Base-by-base conservation (phyloP, 1,139 yeast species). In the Diutina catenulata region DNA sequence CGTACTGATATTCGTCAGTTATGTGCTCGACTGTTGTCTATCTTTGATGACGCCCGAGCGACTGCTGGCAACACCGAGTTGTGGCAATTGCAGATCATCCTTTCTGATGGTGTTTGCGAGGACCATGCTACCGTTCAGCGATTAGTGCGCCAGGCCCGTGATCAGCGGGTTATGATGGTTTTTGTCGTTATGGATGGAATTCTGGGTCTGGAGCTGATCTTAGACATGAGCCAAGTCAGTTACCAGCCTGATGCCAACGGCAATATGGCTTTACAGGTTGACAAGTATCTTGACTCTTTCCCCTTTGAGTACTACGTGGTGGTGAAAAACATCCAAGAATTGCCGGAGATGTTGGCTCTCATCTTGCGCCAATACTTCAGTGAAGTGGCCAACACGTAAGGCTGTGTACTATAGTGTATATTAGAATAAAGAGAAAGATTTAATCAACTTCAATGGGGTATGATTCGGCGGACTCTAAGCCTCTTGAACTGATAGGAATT, bases 241-340 rank as follows among this genome's bases (percentile, higher is more conserved):
- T 93, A 88, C 51, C 66, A 56, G 20, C 67, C 72, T 14, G 76
- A 83, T 27, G 80, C 77, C 45, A 65, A 68, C 38, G 96, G 96
- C 3, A 73, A 73, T 41, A 70, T 76, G 74, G 72, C 72, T 35
- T 64, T 93, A 46, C 73, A 80, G 54, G 93, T 93, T 43, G 80
- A 76, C 43, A 81, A 80, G 49, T 93, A 93, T 50, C 69, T 93
- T 59, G 96, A 91, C 49, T 74, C 83, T 20, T 93, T 93, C 76
- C 97, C 98, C 48, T 93, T 93, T 59, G 97, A 93, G 53, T 91
- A 82, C 56, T 93, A 88, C 51, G 95, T 91, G 43, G 91, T 93
- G 48, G 96, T 93, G 28, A 78, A 84, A 50, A 79, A 91, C 52
- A 83, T 93, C 45, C 70, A 71, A 36, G 97, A 91, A 59, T 69